Base-by-base conservation (phyloP, 371 early-diverging fungal genomes). In the Actinomortierella wolfii region DNA sequence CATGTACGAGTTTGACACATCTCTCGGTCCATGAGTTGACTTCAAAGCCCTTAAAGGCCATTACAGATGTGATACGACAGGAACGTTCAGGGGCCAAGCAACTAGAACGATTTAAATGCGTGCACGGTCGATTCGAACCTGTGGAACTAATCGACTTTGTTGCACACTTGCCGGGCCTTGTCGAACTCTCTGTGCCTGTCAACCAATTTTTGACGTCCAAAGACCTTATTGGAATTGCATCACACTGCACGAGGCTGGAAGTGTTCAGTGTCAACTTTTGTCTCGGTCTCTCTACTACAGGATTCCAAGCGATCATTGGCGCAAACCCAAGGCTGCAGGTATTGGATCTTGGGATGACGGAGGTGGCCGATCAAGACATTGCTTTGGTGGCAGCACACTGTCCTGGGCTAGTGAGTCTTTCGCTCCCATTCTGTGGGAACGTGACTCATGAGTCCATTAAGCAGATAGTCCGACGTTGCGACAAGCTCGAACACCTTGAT, bases 221-320 rank as follows among this genome's bases (percentile, higher is more conserved):
- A 34, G 65, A 64, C 20, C 47, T 70, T 23, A 51, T 58, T n/a
- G 64, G 61, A 0, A 47, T 70, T 7, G 57, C 71, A 5, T 14
- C 15, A 1, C 24, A 57, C 40, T 70, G 65, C 34, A 26, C 18
- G 28, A 50, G 51, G 51, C 40, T 70, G 2, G 71, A 70, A 26
- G 44, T 55, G 13, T 24, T 70, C 39, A 57, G 53, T n/a, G 56
- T 70, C 45, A 64, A 61, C 20, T 61, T 70, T n/a, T 70, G 71
- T 43, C 49, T 70, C 17, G 26, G 61, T 18, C 51, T 70, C 1
- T 42, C 54, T 18, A 58, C 71, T 0, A 17, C 6, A 13, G 71
- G 71, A 0, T 65, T 70, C 48, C 65, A 57, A 21, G 57, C 71
- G 15, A 18, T 65, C 26, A 40, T 70, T 15, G 18, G 23, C 0